Evolutionary conservation across 148 eudicot genomes (phyloP).

Genomic region (Heliamphora exappendiculata): DNA sequence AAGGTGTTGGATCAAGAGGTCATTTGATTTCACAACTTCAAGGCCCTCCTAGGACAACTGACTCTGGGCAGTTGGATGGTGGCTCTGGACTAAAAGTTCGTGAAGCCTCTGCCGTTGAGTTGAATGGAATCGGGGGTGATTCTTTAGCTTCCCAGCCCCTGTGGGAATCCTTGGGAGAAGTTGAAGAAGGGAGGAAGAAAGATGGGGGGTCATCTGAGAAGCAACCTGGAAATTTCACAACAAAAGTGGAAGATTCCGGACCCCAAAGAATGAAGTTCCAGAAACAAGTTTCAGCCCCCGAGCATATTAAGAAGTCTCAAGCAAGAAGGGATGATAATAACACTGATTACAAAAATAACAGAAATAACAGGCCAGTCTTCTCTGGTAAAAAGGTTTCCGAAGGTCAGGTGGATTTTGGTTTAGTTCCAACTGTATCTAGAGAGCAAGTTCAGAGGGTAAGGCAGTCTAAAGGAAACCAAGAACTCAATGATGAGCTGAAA

Average conservation of each 20-base stretch:
- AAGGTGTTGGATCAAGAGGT: constrained; percentile 22
- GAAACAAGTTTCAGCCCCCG: constrained; percentile 40
- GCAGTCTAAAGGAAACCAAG: constrained; percentile 67
- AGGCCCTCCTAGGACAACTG: constrained; percentile 29
- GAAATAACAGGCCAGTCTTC: constrained; percentile 20
- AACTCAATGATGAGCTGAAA: constrained; percentile 66
- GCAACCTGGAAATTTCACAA: constrained; percentile 27
- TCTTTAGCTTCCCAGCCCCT: constrained; percentile 29
- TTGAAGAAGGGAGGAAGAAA: constrained; percentile 28
- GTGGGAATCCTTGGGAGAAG: constrained; percentile 25
- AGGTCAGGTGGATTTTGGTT: constrained; percentile 26
- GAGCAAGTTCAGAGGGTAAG: constrained; percentile 56
- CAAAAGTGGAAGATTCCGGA: constrained; percentile 38
- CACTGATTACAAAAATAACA: constrained; percentile 17
- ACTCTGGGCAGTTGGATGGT: constrained; percentile 18
- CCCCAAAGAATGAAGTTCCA: constrained; percentile 34
- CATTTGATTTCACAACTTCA: constrained; percentile 17
- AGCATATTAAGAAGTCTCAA: constrained; percentile 32
- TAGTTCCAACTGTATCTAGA: constrained; percentile 27
- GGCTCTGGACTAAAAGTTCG: constrained; percentile 19
- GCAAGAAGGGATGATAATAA: constrained; percentile 31
- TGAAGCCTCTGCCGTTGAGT: constrained; percentile 23
- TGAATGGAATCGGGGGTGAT: constrained; percentile 30
- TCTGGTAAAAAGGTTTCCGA: constrained; percentile 27
- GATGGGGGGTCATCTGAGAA: constrained; percentile 31